These are phyloP conservation scores for Euphorbia schlechtendalii DNA, from an alignment of 441 rosid species.

Conservation along the genomic window DNA sequence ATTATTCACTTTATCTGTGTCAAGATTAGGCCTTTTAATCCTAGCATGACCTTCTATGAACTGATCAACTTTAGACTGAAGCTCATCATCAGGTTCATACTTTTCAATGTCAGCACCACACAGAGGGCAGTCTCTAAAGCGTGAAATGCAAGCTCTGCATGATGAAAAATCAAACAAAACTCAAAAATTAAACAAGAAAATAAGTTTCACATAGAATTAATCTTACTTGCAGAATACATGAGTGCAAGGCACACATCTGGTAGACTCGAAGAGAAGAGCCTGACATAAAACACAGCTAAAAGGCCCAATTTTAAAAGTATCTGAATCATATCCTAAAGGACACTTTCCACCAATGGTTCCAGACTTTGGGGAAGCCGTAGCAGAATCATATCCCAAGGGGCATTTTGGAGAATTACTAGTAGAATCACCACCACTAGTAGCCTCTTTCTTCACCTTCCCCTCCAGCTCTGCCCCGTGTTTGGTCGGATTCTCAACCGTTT, in stretches of 20 bases:
- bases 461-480: slow-evolving; percentile 31
- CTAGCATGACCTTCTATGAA: slow-evolving; percentile 96
- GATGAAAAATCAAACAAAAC: slow-evolving; percentile 14
- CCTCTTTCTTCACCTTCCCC: slow-evolving; percentile 30
- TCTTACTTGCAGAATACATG: slow-evolving; percentile 89
- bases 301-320: slow-evolving; percentile 87
- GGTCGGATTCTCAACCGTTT: slow-evolving; percentile 23
- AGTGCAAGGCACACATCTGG: slow-evolving; percentile 87
- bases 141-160: slow-evolving; percentile 57
- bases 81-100: slow-evolving; percentile 59
- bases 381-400: slow-evolving; percentile 55
- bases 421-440: slow-evolving; percentile 23
- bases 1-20: slow-evolving; percentile 38
- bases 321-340: slow-evolving; percentile 89
- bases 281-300: slow-evolving; percentile 88
- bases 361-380: slow-evolving; percentile 16
- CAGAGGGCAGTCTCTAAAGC: slow-evolving; percentile 87
- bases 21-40: slow-evolving; percentile 65
- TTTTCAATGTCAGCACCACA: slow-evolving; percentile 96
- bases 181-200: background rate
- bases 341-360: slow-evolving; percentile 51
- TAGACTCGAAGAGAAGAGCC: slow-evolving; percentile 66
- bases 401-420: slow-evolving; percentile 52
- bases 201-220: background rate
- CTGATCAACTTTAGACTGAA: slow-evolving; percentile 75